These are phyloP conservation scores for Trichoderma sp. DNA, from an alignment of 2,329 filamentous ascomycete genomes.

Conservation along the genomic window DNA sequence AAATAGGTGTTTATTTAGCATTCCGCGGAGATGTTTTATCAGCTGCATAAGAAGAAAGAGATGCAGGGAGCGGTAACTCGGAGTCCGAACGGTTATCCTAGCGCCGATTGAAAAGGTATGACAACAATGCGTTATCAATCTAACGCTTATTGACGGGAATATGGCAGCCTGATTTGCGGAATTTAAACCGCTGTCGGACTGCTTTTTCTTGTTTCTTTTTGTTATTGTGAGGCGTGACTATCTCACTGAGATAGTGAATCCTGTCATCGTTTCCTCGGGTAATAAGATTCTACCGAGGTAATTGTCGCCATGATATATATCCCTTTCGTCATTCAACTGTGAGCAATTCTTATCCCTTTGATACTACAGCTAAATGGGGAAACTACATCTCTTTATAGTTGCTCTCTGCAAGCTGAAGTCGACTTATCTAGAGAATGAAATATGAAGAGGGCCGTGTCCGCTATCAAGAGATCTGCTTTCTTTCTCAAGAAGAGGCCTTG, in stretches of 20 bases:
- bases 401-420: not conserved
- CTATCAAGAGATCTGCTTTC: not conserved
- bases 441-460: not conserved
- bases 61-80: not conserved
- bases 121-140: not conserved
- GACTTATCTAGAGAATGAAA: not conserved
- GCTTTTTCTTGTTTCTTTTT: not conserved
- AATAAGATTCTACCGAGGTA: not conserved
- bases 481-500: not conserved
- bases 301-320: not conserved
- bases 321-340: not conserved
- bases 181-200: not conserved
- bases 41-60: not conserved
- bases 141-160: not conserved
- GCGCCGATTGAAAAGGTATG: not conserved
- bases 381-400: not conserved
- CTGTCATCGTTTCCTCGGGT: not conserved
- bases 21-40: not conserved
- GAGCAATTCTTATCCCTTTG: not conserved
- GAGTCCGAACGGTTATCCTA: not conserved
- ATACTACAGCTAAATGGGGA: not conserved
- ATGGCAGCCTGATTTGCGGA: not conserved
- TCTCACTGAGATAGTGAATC: not conserved
- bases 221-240: not conserved
- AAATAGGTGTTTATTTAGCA: not conserved